Base-by-base conservation (phyloP, 1,284 basidiomycete genomes). In the Ceratobasidium theobromae region DNA sequence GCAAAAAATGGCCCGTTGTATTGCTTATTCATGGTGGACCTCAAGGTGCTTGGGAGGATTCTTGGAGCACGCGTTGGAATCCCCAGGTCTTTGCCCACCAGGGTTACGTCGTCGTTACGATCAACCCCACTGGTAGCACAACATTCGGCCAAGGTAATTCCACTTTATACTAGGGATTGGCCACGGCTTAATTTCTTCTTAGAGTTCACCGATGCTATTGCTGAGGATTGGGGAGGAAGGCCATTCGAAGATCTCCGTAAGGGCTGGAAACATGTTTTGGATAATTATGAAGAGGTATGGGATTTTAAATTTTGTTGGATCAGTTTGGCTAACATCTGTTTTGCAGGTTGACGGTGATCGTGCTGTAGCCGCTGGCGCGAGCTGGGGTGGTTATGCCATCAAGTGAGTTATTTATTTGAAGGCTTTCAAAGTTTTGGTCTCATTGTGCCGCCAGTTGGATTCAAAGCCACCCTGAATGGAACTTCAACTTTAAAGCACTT, bases 101-200 rank as follows among this genome's bases (percentile, higher is more conserved):
- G 73, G 92, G 93, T 0, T 96, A 95, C 75, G 86, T 95, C 71
- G 84, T 86, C 14, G 81, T 95, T 30, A 82, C 87, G 21, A 88
- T 95, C 71, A 97, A 97, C 74, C 92, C 93, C 1, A 93, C 93
- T 1, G 93, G 93, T 4, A 91, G 88, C 46, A 94, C 92, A 1
- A 87, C 89, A 0, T 95, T 93, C 71, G 93, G 93, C 1, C 93
- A 93, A 82, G 81, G 88, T 87, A 70, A 43, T 73, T 70, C 4
- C 27, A 28, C 45, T 43, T 45, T 33, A 11, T 51, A 57, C 32
- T 28, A 9, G 25, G 45, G 49, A 18, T 66, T n/a, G 23, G 23
- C 23, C 4, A 23, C n/a, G 23, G 11, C 23, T 30, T 67, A 53
- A 35, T 70, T 62, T 8, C 21, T 25, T 38, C 41, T 4, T 67